Evolutionary conservation across 345 rosid genomes (phyloP), one percentile per base, ranked within the genome.

Genomic region (Eucalyptus polybractea): DNA sequence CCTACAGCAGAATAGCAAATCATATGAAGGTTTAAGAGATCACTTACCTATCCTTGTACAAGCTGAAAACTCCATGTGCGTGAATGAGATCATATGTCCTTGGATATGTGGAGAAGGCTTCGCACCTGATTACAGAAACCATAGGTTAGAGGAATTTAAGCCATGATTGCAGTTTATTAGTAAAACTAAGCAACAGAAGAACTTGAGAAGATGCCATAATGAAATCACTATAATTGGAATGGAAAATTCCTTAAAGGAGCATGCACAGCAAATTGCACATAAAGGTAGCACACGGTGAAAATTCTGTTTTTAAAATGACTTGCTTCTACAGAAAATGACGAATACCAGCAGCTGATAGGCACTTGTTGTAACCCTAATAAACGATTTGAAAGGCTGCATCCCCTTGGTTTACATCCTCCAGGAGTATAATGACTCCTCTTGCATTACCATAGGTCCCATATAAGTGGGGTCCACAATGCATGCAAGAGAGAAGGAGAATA

Each of bases 51-150:
- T 94, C 91, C 87, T 92, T 90, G 89, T 95, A 95, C 93, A 95
- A 91, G 88, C 95, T 93, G 92, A 95, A 93, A 72, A 95, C 90
- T 21, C 92, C 93, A 92, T 92, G 91, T 6, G 97, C 96, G 87
- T 95, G 97, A 88, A 95, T 92, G 86, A 95, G 94, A 91, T 95
- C 97, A 86, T 95, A 95, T 60, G 97, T 94, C 90, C 97, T 93
- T 3, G 97, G 97, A 90, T 95, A 95, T n/a, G 97, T 94, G 27
- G 97, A 95, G 91, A 95, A 95, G 11, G 91, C 96, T 81, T 95
- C 96, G 87, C 97, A 95, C 97, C 97, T 95, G 91, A 81, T 29
- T 50, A 87, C 86, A 25, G 53, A 88, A 87, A 49, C 58, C 49
- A 25, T 33, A 50, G 27, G 88, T 86, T 33, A 87, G 25, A 54